Evolutionary conservation across 208 protist genomes (phyloP).

Genomic region (Crithidia acanthocephali): DNA sequence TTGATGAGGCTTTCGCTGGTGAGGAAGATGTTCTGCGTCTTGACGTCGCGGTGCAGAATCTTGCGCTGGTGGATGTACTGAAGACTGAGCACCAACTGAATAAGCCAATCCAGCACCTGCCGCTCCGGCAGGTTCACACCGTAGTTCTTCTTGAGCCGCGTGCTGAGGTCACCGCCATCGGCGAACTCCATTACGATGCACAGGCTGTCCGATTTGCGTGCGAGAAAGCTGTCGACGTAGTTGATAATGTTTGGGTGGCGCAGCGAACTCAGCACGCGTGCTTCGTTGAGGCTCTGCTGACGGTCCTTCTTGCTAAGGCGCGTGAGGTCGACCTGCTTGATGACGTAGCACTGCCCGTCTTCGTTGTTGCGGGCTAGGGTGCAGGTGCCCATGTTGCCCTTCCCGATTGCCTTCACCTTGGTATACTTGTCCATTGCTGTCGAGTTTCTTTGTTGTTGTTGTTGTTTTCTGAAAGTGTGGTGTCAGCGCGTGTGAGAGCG

Average conservation of each 20-base stretch:
- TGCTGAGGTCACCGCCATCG: conserved; percentile 87
- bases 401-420: conserved; percentile 92
- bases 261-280: conserved; percentile 85
- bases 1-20: conserved; percentile 90
- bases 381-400: conserved; percentile 95
- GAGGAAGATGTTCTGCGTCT: conserved; percentile 95
- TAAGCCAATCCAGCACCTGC: conserved; percentile 90
- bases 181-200: conserved; percentile 95
- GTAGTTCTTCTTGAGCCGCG: conserved; percentile 81
- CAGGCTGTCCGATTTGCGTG: conserved; percentile 83
- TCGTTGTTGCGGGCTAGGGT: conserved; percentile 91
- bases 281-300: conserved; percentile 93
- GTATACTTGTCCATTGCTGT: conserved; percentile 90
- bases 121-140: conserved; percentile 81
- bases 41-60: conserved; percentile 94
- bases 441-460: background rate
- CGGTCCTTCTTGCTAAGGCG: conserved; percentile 90
- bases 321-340: conserved; percentile 93
- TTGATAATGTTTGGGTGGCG: conserved; percentile 95
- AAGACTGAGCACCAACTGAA: conserved; percentile 90
- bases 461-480: no score
- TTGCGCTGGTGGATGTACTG: conserved; percentile 93
- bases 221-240: conserved; percentile 94
- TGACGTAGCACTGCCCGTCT: conserved; percentile 93
- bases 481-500: no score